Base-by-base conservation (phyloP, 176 grass and related monocot species). In the Musa schizocarpa region DNA sequence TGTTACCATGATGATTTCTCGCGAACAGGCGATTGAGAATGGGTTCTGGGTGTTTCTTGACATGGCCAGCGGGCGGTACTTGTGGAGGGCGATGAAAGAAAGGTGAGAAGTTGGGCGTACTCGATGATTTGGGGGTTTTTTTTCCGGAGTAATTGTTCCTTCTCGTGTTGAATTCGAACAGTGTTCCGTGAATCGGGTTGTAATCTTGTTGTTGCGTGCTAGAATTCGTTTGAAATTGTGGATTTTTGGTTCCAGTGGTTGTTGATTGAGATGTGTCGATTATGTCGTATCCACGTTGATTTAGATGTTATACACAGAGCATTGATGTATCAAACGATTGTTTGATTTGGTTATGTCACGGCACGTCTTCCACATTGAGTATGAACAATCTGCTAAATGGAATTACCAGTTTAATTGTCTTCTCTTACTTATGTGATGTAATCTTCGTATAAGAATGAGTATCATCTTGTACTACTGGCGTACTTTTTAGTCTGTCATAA, bases 41-140 rank as follows among this genome's bases (percentile, higher is more conserved):
- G 64, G 64, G 9, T 56, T 57, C 23, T 54, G 50, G 63, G 50
- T 27, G 25, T 56, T 68, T 34, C 13, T 78, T 29, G 23, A 78
- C 20, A 78, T 68, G 76, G 63, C 64, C 22, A 57, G 21, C 2
- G 50, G 76, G 22, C 20, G 13, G 50, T 78, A 78, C 24, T 16
- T 69, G 51, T 78, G 63, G 76, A 78, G 64, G 20, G 50, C 50
- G 61, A 68, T 78, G 8, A 78, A 68, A 17, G 65, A 69, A 52
- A 34, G 9, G 65, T 78, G 65, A 56, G 63, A 64, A 34, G 52
- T 3, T 25, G 22, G 52, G 13, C 48, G 14, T 74, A 7, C 50
- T 57, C 55, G 16, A 16, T 24, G 21, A 43, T 43, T 24, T 26
- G 9, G 24, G 9, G 63, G 0, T 24, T 3, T 24, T 65, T 9